These are phyloP conservation scores for Psilocybe sp. DNA, from an alignment of 768 basidiomycete species.

Conservation along the genomic window DNA sequence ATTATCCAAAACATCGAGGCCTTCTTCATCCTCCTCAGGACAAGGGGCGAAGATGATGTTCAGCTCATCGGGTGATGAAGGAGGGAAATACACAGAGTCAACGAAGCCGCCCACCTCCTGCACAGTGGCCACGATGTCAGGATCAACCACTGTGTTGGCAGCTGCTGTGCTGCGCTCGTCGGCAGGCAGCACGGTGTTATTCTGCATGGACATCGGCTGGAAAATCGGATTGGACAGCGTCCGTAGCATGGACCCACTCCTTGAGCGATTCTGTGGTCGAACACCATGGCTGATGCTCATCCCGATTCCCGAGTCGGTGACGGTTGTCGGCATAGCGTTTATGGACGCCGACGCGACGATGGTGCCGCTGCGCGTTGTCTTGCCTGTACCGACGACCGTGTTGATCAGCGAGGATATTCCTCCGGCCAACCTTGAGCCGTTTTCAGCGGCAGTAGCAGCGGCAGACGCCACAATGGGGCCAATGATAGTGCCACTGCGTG, in stretches of 20 bases:
- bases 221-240: not conserved
- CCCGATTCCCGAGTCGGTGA: not conserved
- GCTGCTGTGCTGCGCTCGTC: too few relatives aligned
- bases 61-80: conserved; percentile 23
- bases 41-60: conserved; percentile 18
- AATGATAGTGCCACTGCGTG: conserved; percentile 30
- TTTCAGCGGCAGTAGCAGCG: not conserved
- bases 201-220: conserved; percentile 13
- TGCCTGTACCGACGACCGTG: conserved; percentile 2
- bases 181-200: too few relatives aligned
- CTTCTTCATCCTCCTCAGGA: conserved; percentile 14
- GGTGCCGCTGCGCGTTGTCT: conserved; percentile 30
- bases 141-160: conserved; percentile 5
- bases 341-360: conserved; percentile 16
- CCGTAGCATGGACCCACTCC: conserved; percentile 10
- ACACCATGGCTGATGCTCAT: not conserved
- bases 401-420: too few relatives aligned
- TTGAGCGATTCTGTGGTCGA: not conserved
- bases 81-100: conserved; percentile 19
- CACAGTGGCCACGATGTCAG: conserved; percentile 28
- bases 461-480: conserved; percentile 17
- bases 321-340: not conserved
- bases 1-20: not conserved
- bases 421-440: not conserved
- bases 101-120: conserved; percentile 17